Evolutionary conservation across 2,329 filamentous ascomycete genomes (phyloP).

Genomic region (Aspergillus pseudoviridinutans): DNA sequence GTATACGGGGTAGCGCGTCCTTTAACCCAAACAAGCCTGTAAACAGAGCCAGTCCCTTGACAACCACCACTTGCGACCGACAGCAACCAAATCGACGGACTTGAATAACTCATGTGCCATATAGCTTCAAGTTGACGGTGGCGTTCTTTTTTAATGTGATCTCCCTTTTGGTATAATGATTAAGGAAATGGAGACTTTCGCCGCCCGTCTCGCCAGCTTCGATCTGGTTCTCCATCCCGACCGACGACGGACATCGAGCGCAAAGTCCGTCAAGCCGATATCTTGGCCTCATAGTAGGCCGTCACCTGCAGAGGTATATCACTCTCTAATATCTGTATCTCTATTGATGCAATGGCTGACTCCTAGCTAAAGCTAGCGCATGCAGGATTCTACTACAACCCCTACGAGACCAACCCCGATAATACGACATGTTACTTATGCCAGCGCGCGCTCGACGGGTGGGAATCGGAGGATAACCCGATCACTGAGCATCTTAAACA

Average conservation of each 20-base stretch:
- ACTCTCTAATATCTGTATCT: slow-evolving; percentile 11
- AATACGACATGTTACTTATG: slow-evolving; percentile 91
- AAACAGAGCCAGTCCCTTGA: slow-evolving; percentile 14
- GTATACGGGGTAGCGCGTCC: slow-evolving; percentile 15
- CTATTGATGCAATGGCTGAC: slow-evolving; percentile 5
- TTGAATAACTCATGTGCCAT: not conserved
- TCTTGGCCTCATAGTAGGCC: slow-evolving; percentile 76
- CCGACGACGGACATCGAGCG: slow-evolving; percentile 67
- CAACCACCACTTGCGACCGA: not conserved
- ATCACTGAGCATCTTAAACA: slow-evolving; percentile 81
- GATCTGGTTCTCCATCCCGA: slow-evolving; percentile 56
- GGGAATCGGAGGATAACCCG: slow-evolving; percentile 83
- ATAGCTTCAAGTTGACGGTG: not conserved
- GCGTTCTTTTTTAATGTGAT: not conserved
- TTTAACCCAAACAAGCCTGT: slow-evolving; percentile 20
- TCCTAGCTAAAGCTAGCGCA: slow-evolving; percentile 65
- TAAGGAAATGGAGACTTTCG: slow-evolving; percentile 57
- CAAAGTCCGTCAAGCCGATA: slow-evolving; percentile 53
- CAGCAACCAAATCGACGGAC: not conserved
- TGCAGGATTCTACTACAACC: slow-evolving; percentile 88
- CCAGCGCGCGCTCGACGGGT: slow-evolving; percentile 77
- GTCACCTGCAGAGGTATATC: slow-evolving; percentile 58
- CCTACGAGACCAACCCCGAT: slow-evolving; percentile 69
- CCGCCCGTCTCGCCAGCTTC: slow-evolving; percentile 79
- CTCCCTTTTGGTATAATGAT: slow-evolving; percentile 16